Conservation (phyloP, 75 land plant species). For the Pinus tabuliformis region DNA sequence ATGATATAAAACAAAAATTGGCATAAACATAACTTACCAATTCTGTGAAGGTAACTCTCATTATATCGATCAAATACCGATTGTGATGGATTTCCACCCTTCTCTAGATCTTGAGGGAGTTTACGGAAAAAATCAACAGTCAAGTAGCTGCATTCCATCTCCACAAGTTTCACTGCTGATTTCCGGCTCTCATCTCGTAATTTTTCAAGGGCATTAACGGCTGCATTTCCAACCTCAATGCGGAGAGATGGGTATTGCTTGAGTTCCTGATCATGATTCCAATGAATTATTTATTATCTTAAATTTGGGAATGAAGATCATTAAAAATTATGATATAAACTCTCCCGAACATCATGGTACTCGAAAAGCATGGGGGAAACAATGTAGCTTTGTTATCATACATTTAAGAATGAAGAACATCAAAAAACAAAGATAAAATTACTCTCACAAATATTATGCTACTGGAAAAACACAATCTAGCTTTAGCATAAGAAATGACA, state of each 20-base stretch:
- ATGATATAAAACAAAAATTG: neutral
- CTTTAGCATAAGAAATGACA: slow-evolving; percentile 8
- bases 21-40: slow-evolving; percentile 50
- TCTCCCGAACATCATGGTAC: neutral
- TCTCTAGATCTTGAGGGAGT: slow-evolving; percentile 85
- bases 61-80: slow-evolving; percentile 93
- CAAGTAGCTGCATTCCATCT: slow-evolving; percentile 74
- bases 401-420: too few species aligned
- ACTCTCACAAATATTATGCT: neutral
- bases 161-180: slow-evolving; percentile 65
- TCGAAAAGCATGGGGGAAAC: neutral
- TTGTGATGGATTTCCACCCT: slow-evolving; percentile 86
- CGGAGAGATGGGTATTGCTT: slow-evolving; percentile 69
- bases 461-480: slow-evolving; percentile 5
- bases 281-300: neutral
- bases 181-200: slow-evolving; percentile 71
- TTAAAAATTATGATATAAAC: neutral
- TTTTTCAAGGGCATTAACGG: slow-evolving; percentile 64
- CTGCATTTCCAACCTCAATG: slow-evolving; percentile 67
- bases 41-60: slow-evolving; percentile 82
- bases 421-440: too few species aligned
- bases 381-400: neutral
- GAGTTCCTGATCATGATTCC: slow-evolving; percentile 47
- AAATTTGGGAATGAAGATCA: neutral
- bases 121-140: slow-evolving; percentile 82